These are phyloP conservation scores for Ilex aquifolium DNA, from an alignment of 257 asterid genomes.

Conservation along the genomic window DNA sequence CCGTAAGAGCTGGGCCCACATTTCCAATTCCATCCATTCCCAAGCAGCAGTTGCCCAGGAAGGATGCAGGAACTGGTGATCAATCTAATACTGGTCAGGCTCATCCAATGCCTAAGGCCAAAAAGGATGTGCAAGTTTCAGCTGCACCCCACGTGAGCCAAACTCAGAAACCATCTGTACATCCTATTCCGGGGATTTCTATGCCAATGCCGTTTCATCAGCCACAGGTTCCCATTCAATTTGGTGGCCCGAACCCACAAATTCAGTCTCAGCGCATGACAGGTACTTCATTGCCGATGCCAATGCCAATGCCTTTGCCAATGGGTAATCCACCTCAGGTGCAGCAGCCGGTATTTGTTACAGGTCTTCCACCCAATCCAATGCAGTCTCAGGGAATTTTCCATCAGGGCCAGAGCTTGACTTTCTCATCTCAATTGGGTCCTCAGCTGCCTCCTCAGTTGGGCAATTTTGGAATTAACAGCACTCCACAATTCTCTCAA, in stretches of 20 bases:
- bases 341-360: constrained; percentile 65
- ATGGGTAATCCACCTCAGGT: constrained; percentile 52
- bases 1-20: constrained; percentile 39
- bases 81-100: constrained; percentile 43
- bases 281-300: constrained; percentile 51
- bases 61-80: constrained; percentile 38
- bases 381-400: constrained; percentile 79
- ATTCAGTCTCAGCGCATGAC: constrained; percentile 71
- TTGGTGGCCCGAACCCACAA: constrained; percentile 76
- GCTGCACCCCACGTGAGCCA: constrained; percentile 44
- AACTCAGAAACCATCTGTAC: constrained; percentile 52
- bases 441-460: constrained; percentile 66
- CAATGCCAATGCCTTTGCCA: constrained; percentile 52
- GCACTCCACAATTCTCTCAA: constrained; percentile 63
- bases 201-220: constrained; percentile 63
- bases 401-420: constrained; percentile 67
- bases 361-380: constrained; percentile 70
- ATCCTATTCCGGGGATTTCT: constrained; percentile 46
- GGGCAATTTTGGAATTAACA: constrained; percentile 64
- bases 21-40: constrained; percentile 55
- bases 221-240: constrained; percentile 57
- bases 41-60: constrained; percentile 50
- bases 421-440: constrained; percentile 60
- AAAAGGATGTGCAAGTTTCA: constrained; percentile 55
- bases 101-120: constrained; percentile 40